Evolutionary conservation across 2,329 filamentous ascomycete genomes (phyloP), one percentile per base, ranked within the genome.

Genomic region (Myriosclerotinia duriaeana): DNA sequence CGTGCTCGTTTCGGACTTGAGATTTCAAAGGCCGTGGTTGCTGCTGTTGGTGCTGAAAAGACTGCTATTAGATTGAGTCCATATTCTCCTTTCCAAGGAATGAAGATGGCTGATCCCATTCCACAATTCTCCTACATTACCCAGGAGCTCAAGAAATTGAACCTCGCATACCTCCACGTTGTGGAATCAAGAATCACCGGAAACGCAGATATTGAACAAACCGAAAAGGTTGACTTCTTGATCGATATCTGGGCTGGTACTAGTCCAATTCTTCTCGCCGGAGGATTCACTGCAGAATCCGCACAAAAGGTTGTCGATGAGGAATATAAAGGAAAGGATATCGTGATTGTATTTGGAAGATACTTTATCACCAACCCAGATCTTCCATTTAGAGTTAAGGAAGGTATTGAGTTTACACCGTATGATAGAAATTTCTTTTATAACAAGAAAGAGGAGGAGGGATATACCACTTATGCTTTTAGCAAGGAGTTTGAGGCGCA

Each of bases 41-140:
- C 78, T 0, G 81, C 83, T 0, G 76, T 85, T 17, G 87, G 87
- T 0, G 74, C 81, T 0, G 81, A 87, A 1, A 79, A 79, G 15
- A 80, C 82, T 2, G 85, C 81, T 0, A 82, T 89, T 40, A 82
- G 88, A 1, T 75, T 91, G 2, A 84, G 81, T 8, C 88, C 88
- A 0, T 90, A 81, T 78, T 84, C 81, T 60, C 76, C 77, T 0
- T 90, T 87, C 77, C 85, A 90, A 68, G 82, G 82, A 42, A 88
- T 90, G 87, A 78, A 78, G 42, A 89, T 89, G 85, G 70, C 76
- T 0, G 81, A 91, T 54, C 87, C 87, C 0, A 72, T 85, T 11
- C 84, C 87, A 0, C 87, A 91, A 68, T 91, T 90, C 72, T 78
- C 78, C 0, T 79, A 90, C 71, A 73, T 89, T 9, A 79, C 86